These are phyloP conservation scores for Pleurotus ostreatus DNA, from an alignment of 768 basidiomycete genomes.

Conservation along the genomic window DNA sequence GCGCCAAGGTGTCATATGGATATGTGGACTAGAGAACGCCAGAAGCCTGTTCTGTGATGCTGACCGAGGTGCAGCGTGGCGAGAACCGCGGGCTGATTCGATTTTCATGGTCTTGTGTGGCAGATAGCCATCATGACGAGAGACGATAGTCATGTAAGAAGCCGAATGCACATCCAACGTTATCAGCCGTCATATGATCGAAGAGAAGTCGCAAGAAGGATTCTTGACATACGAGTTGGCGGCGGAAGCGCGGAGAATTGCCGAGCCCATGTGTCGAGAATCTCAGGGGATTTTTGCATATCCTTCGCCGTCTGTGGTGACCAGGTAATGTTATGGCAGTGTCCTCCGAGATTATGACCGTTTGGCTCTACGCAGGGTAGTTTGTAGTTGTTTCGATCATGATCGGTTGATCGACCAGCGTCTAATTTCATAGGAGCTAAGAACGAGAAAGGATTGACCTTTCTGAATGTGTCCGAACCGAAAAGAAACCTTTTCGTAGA, in stretches of 20 bases:
- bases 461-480: too few relatives aligned
- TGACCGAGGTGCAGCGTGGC: background rate
- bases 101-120: background rate
- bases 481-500: too few relatives aligned
- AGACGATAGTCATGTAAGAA: background rate
- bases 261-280: background rate
- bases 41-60: background rate
- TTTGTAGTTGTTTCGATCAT: too few relatives aligned
- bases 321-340: too few relatives aligned
- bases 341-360: too few relatives aligned
- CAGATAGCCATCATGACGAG: background rate
- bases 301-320: too few relatives aligned
- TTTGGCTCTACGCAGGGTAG: too few relatives aligned
- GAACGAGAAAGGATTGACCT: too few relatives aligned
- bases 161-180: background rate
- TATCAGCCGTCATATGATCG: constrained; percentile 7
- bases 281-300: too few relatives aligned
- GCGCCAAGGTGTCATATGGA: constrained; percentile 1
- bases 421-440: too few relatives aligned
- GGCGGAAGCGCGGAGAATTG: background rate
- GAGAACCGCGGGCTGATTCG: background rate
- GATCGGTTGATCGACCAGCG: too few relatives aligned
- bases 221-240: constrained; percentile 7
- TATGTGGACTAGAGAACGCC: background rate
- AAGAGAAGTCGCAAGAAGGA: background rate